Percentiles rank a stretch among this genome's conserved stretches.
Conservation (phyloP, 2,329 filamentous ascomycete genomes). For the Cytospora leucostoma region DNA sequence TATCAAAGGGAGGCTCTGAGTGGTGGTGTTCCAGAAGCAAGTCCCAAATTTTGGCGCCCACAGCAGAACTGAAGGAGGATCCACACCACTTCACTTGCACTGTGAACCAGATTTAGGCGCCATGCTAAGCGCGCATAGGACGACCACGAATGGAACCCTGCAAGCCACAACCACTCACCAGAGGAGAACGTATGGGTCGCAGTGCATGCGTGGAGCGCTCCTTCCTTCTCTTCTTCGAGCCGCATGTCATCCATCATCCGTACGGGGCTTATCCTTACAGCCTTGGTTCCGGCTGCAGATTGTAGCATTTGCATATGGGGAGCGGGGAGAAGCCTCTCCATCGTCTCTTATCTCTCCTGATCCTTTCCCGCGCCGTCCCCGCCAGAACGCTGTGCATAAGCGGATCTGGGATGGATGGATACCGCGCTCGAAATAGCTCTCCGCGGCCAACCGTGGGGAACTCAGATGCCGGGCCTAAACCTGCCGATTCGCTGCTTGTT, state of each 20-base stretch:
- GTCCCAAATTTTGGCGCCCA: conserved; percentile 7
- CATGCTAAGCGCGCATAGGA: conserved; percentile 22
- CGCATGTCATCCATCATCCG: background rate
- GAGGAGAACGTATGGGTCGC: background rate
- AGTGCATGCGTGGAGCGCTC: background rate
- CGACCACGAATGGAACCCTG: conserved; percentile 7
- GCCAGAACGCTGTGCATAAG: background rate
- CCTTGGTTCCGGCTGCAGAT: background rate
- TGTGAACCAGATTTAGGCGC: conserved; percentile 18
- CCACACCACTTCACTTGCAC: background rate
- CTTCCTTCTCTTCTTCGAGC: background rate
- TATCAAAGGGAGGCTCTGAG: too few species aligned
- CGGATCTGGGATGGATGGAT: background rate
- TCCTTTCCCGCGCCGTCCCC: background rate
- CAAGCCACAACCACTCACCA: conserved; percentile 20
- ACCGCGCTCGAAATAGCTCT: conserved; percentile 18
- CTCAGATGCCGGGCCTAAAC: conserved; percentile 18
- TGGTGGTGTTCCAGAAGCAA: background rate
- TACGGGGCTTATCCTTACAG: background rate
- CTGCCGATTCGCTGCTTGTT: background rate
- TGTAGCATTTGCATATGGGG: background rate
- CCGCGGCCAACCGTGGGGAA: conserved; percentile 20
- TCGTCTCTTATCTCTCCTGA: background rate
- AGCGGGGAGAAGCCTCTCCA: background rate
- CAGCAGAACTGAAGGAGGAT: background rate